Evolutionary conservation across 1,284 basidiomycete species (phyloP), one percentile per base, ranked within the genome.

Genomic region (Cutaneotrichosporon dermatis): DNA sequence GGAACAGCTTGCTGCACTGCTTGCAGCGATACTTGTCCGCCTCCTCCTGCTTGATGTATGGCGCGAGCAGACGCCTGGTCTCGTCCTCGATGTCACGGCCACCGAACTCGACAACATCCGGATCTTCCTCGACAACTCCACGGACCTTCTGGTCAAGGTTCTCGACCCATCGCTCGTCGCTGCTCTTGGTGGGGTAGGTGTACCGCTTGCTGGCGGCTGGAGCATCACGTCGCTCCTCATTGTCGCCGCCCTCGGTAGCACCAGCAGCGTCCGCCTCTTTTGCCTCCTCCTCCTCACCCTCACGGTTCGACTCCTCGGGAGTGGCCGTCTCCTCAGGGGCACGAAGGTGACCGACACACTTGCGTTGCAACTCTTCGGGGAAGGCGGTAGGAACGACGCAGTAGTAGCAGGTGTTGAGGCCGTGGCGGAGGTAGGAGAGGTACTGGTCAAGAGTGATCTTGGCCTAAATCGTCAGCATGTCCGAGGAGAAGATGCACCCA

Each of bases 1-100:
- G 93, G 85, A 97, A 97, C 13, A 97, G 82, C 80, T 97, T 97
- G 77, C 86, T 86, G 77, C 93, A 97, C 53, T 87, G 88, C 80
- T 91, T 93, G 81, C 93, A 97, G 66, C 94, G 84, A 80, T 90
- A 96, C 75, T 95, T 96, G 69, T 88, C 89, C 76, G 92, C 89
- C 64, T 94, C 93, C 78, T 97, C 94, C 75, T 93, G 89, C 78
- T 93, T 94, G 74, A 96, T 85, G 73, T 84, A 83, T 2, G 85
- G 86, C 63, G 88, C 88, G 25, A 86, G 86, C 25, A 85, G 84
- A 71, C 86, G 90, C 56, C 84, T 83, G 48, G 93, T 80, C 75
- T 94, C 92, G 69, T 92, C 91, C 61, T 94, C 90, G 65, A 86
- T 85, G 68, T 85, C 86, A 76, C 94, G 91, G 11, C 91, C 93